Evolutionary conservation across 371 early-diverging fungal genomes (phyloP).

Genomic region (Dentiscutata heterogama): DNA sequence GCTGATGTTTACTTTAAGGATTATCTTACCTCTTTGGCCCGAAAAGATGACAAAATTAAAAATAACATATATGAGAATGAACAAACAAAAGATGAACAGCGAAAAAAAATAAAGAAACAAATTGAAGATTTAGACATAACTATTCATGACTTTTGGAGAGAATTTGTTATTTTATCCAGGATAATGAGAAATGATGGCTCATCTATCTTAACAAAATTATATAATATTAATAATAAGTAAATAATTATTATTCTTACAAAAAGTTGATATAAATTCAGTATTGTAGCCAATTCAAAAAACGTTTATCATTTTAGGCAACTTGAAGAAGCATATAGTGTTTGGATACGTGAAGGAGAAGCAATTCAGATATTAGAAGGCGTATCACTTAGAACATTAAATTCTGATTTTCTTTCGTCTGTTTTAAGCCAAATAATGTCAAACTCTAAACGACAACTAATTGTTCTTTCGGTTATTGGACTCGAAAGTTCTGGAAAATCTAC

Average conservation of each 20-base stretch:
- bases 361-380: slow-evolving; percentile 25
- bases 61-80: no score
- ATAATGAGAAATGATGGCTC: background rate
- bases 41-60: no score
- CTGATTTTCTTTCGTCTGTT: background rate
- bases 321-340: background rate
- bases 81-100: background rate
- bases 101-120: background rate
- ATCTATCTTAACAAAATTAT: background rate
- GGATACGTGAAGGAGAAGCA: slow-evolving; percentile 23
- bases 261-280: background rate
- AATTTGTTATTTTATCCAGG: no score
- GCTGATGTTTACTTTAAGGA: no score
- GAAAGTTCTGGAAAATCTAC: slow-evolving; percentile 38
- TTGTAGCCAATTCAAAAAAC: no score
- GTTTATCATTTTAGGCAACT: background rate
- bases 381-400: background rate
- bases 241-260: background rate
- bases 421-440: background rate
- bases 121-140: slow-evolving; percentile 28
- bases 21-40: no score
- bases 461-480: slow-evolving; percentile 18
- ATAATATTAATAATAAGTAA: background rate
- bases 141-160: slow-evolving; percentile 26
- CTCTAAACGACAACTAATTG: background rate